Conservation (phyloP, 805 yeast genomes). For the Pichia scutulata region DNA sequence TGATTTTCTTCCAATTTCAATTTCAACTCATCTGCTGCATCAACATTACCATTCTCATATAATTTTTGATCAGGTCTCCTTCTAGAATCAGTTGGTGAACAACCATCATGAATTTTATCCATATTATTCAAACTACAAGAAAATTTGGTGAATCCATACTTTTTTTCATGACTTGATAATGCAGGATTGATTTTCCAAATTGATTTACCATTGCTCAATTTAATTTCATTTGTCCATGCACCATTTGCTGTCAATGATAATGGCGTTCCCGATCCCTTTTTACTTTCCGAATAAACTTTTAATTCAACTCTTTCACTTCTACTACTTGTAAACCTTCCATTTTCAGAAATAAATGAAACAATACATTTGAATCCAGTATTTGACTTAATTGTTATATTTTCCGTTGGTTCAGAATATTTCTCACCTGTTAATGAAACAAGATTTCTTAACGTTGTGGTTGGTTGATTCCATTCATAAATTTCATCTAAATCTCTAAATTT, state of each 20-base stretch:
- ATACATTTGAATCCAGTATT: constrained; percentile 63
- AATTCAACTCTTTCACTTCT: constrained; percentile 65
- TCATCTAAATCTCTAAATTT: constrained; percentile 52
- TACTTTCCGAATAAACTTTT: constrained; percentile 30
- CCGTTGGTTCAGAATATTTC: constrained; percentile 81
- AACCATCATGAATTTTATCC: constrained; percentile 56
- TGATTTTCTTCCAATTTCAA: constrained; percentile 69
- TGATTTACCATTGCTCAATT: constrained; percentile 32
- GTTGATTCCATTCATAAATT: constrained; percentile 72
- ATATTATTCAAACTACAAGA: constrained; percentile 78
- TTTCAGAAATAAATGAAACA: constrained; percentile 60
- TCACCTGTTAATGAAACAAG: constrained; percentile 77
- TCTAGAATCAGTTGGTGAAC: constrained; percentile 88
- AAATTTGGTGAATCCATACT: constrained; percentile 82
- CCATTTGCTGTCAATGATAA: constrained; percentile 44
- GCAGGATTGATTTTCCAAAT: constrained; percentile 72
- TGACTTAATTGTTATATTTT: constrained; percentile 56
- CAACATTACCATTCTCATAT: constrained; percentile 64
- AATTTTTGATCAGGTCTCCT: constrained; percentile 75
- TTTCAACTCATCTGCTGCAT: constrained; percentile 66
- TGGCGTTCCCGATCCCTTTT: constrained; percentile 24
- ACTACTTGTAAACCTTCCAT: constrained; percentile 80
- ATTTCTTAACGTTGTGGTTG: constrained; percentile 75
- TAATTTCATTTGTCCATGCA: constrained; percentile 73
- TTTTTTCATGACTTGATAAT: constrained; percentile 47